Percentiles rank a stretch among this genome's conserved stretches.
Evolutionary conservation across 306 rosid genomes (phyloP).

Genomic region (Sophora flavescens): DNA sequence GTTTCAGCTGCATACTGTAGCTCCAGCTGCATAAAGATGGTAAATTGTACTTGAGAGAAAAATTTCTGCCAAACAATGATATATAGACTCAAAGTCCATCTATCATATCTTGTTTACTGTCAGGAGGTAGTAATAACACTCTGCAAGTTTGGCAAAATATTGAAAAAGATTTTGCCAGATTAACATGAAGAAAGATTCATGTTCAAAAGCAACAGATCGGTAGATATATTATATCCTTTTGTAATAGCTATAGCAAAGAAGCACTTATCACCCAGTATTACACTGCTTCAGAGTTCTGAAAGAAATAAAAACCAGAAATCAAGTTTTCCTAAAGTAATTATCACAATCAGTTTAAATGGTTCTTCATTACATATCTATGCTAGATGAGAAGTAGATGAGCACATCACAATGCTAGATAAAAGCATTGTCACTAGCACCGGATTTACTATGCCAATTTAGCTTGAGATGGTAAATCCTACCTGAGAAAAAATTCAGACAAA

Average conservation of each 20-base stretch:
- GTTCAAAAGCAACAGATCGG: constrained; percentile 16
- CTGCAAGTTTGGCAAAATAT: constrained; percentile 8
- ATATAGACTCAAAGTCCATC: constrained; percentile 18
- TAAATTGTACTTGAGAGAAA: constrained; percentile 31
- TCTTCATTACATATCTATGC: constrained; percentile 27
- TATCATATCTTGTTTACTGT: neutral
- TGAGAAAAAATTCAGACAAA: constrained; percentile 5
- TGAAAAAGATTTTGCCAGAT: neutral
- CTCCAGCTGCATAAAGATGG: constrained; percentile 73
- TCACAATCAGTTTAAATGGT: constrained; percentile 19
- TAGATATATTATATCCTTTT: neutral
- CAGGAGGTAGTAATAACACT: constrained; percentile 23
- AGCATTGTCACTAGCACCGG: neutral
- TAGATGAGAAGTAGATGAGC: constrained; percentile 1
- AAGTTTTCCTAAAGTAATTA: neutral
- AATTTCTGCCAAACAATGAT: constrained; percentile 15
- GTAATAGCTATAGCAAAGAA: neutral
- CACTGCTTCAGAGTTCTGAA: neutral
- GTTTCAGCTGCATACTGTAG: constrained; percentile 78
- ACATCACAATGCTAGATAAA: constrained; percentile 14
- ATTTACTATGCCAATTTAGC: constrained; percentile 13
- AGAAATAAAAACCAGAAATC: constrained; percentile 15
- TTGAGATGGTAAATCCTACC: constrained; percentile 21
- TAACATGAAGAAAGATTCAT: neutral
- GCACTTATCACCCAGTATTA: neutral